Base-by-base conservation (phyloP, 1,139 yeast species). In the Trichomonascaceae sp. region DNA sequence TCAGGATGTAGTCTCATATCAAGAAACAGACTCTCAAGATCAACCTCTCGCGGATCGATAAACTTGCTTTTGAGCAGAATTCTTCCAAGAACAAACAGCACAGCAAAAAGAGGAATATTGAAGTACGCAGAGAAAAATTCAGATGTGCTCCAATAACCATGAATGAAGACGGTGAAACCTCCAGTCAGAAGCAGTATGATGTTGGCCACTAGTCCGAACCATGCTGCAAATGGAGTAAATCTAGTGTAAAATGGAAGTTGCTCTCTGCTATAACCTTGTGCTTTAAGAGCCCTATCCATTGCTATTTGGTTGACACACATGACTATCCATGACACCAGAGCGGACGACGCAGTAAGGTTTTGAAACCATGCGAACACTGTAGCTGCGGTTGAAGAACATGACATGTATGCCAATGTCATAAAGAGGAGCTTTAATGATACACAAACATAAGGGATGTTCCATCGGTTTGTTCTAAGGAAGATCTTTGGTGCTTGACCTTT, bases 321-420 rank as follows among this genome's bases (percentile, higher is more conserved):
- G 55, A 74, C 70, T 18, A 71, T 57, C 66, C 76, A 77, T 17
- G 77, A 63, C 54, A 75, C 66, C 57, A 78, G 67, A 50, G 75
- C 63, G 9, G 80, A 78, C 13, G 78, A 71, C 10, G 81, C 74
- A 43, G 85, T 81, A 51, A 87, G 83, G 70, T 85, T 85, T 60
- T 86, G 74, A 56, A 88, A 76, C 95, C 95, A 88, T 63, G 79
- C 72, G 72, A 87, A 85, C n/a, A 83, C 79, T 27, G 73, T 70
- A 6, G 81, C 72, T 0, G 88, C 77, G 2, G 77, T 70, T 1
- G 80, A 70, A 0, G 86, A 75, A 45, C 78, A 78, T 59, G 80
- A 85, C 71, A 87, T 74, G 70, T 78, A 86, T 0, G 85, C 90
- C 56, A 75, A 60, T 18, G 64, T 59, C 15, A 67, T 58, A 52